phyloP scores from a whole-genome alignment of 1,284 basidiomycete genomes.

The Amylostereum chailletii region DNA sequence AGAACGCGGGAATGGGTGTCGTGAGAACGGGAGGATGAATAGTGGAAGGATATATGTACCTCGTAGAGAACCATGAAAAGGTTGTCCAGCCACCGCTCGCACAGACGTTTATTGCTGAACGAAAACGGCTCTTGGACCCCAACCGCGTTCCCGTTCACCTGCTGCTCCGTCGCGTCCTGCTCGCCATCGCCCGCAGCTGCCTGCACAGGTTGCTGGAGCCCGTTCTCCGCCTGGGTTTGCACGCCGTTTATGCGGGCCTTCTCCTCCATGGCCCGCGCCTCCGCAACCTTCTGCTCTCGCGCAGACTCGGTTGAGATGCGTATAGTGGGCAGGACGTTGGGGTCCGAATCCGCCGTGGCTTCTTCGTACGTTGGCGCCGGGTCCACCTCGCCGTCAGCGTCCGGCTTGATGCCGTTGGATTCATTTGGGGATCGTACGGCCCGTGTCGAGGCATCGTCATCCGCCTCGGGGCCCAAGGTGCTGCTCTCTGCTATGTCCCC shows the following conservation, averaged over 20 bases:
- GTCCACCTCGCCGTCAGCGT: slow-evolving; percentile 17
- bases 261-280: slow-evolving; percentile 22
- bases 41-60: slow-evolving; percentile 31
- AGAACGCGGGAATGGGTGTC: too few relatives aligned
- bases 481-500: slow-evolving; percentile 13
- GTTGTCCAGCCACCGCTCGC: slow-evolving; percentile 98
- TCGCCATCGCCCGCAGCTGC: slow-evolving; percentile 43
- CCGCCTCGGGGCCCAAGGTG: slow-evolving; percentile 27
- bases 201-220: slow-evolving; percentile 54
- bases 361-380: slow-evolving; percentile 3
- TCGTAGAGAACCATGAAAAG: slow-evolving; percentile 98
- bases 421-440: slow-evolving; percentile 35
- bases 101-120: slow-evolving; percentile 94
- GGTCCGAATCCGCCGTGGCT: slow-evolving; percentile 29
- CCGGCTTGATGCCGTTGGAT: slow-evolving; percentile 20
- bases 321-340: slow-evolving; percentile 55
- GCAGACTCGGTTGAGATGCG: slow-evolving; percentile 81
- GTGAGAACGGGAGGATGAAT: too few relatives aligned
- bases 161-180: slow-evolving; percentile 17
- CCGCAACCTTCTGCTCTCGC: slow-evolving; percentile 28
- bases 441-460: slow-evolving; percentile 63
- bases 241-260: slow-evolving; percentile 17
- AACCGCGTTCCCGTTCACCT: slow-evolving; percentile 18
- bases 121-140: slow-evolving; percentile 63
- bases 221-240: slow-evolving; percentile 9